Percentiles rank a stretch among this genome's conserved stretches.
Evolutionary conservation across 345 rosid species (phyloP).

Genomic region (Adansonia digitata): DNA sequence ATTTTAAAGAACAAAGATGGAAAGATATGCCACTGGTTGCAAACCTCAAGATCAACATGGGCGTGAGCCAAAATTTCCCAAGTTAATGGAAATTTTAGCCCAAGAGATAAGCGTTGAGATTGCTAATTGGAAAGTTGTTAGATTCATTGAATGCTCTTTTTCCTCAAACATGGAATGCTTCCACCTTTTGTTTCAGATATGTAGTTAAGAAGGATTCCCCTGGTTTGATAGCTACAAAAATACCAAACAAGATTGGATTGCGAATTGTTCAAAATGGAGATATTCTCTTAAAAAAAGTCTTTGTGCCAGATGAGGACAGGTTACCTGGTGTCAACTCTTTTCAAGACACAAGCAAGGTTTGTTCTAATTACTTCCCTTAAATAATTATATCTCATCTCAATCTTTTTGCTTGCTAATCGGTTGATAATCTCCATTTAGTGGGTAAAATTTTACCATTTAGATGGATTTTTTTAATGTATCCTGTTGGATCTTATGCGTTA

Average conservation of each 20-base stretch:
- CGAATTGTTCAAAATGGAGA: conserved; percentile 98
- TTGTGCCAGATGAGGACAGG: conserved; percentile 85
- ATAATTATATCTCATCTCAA: conserved; percentile 1
- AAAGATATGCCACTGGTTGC: not conserved
- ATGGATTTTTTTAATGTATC: not conserved
- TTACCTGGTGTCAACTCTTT: conserved; percentile 87
- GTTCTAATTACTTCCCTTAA: not conserved
- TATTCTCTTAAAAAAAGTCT: conserved; percentile 66
- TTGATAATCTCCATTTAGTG: not conserved
- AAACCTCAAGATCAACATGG: not conserved
- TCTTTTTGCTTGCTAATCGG: not conserved
- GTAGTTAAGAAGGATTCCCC: conserved; percentile 83
- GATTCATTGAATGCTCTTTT: not conserved
- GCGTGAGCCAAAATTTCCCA: not conserved
- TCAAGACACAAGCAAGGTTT: conserved; percentile 88
- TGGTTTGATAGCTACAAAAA: conserved; percentile 80
- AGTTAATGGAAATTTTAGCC: too few relatives aligned
- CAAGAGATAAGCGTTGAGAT: too few relatives aligned
- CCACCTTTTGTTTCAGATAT: conserved; percentile 47
- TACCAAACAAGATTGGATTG: conserved; percentile 85
- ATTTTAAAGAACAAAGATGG: not conserved
- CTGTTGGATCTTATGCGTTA: not conserved
- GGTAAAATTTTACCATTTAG: not conserved
- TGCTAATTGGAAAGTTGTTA: not conserved
- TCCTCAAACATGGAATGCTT: not conserved